Evolutionary conservation across 441 rosid genomes (phyloP).

Genomic region (Bruguiera hainesii): DNA sequence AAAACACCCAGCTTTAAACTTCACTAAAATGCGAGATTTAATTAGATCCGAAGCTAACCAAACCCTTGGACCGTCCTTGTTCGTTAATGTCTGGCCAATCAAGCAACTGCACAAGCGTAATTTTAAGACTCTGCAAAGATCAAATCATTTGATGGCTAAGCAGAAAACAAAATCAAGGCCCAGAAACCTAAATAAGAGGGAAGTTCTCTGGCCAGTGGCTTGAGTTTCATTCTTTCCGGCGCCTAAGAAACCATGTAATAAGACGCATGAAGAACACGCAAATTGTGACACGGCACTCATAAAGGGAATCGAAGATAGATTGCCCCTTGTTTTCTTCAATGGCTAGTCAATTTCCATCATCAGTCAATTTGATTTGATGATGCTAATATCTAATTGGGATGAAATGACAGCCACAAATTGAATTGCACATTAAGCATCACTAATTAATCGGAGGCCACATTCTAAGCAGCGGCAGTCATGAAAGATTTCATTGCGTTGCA

Average conservation of each 20-base stretch:
- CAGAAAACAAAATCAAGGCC: too few relatives aligned
- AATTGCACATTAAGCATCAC: background rate
- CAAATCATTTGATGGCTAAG: too few relatives aligned
- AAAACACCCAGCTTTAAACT: too few relatives aligned
- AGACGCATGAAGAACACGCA: too few relatives aligned
- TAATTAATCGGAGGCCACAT: background rate
- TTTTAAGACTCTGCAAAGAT: too few relatives aligned
- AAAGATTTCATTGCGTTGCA: background rate
- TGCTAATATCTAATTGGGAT: background rate
- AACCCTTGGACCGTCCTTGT: too few relatives aligned
- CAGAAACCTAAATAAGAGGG: background rate
- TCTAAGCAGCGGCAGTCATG: background rate
- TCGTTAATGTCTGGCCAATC: too few relatives aligned
- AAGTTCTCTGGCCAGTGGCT: background rate
- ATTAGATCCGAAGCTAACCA: too few relatives aligned
- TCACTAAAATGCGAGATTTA: too few relatives aligned
- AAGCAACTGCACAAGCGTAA: too few relatives aligned
- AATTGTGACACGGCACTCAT: background rate
- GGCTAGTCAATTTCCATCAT: background rate
- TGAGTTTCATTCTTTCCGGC: background rate
- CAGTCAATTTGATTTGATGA: slow-evolving; percentile 6
- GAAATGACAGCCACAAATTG: background rate
- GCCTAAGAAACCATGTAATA: too few relatives aligned
- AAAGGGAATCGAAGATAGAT: background rate
- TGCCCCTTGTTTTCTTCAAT: too few relatives aligned